Evolutionary conservation across 106 monocot genomes (phyloP).

Genomic region (Cymbidium sinense): DNA sequence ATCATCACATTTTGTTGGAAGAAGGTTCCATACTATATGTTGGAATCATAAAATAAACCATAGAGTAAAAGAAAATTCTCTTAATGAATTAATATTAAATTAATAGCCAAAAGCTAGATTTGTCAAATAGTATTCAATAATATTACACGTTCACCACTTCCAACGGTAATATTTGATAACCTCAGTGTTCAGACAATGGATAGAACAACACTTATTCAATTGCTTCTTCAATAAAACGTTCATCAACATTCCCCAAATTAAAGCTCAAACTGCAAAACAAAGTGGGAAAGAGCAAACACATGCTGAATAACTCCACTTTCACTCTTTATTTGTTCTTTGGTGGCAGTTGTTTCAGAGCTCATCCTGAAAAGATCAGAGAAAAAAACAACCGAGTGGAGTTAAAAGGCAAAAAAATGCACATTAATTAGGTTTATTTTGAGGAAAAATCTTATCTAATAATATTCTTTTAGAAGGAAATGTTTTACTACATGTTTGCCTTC

Average conservation of each 20-base stretch:
- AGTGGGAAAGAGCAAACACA: background rate
- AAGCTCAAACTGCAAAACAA: background rate
- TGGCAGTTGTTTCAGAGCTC: background rate
- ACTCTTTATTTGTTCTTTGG: background rate
- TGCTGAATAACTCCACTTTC: background rate
- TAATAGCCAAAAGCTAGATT: background rate
- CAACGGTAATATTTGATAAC: background rate
- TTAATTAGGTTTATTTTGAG: background rate
- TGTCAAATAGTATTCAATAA: background rate
- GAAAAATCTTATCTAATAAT: background rate
- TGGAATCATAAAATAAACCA: no score
- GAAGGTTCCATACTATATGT: no score
- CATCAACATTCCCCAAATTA: background rate
- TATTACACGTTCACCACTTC: background rate
- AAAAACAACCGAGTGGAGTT: background rate
- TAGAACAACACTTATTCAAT: conserved; percentile 2
- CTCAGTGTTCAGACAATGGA: background rate
- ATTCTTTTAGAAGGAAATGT: background rate
- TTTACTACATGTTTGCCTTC: conserved; percentile 7
- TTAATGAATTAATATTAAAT: no score
- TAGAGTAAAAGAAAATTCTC: no score
- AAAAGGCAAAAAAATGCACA: background rate
- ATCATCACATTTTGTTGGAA: no score
- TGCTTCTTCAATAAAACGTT: background rate
- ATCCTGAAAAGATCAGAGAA: conserved; percentile 2